Evolutionary conservation across 139 green algal genomes (phyloP), one percentile per base, ranked within the genome.

Genomic region (Coelastrella sp.): DNA sequence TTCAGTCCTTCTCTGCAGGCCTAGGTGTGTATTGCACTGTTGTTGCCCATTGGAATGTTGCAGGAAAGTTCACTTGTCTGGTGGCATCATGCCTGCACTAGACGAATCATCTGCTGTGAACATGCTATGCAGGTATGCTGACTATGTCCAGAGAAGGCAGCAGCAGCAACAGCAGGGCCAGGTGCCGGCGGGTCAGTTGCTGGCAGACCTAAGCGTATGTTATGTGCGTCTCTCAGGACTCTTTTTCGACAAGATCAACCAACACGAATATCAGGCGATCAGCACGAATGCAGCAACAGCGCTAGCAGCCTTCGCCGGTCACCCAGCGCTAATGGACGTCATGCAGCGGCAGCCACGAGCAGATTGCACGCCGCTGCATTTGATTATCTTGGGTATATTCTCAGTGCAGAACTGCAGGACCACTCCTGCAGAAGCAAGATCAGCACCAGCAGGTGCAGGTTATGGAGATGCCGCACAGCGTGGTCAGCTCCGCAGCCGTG

Each of bases 191-290:
- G 32, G 57, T 3, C 64, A 83, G 47, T 73, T 90, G n/a, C n/a
- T 85, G 3, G 60, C 80, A 10, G 93, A 95, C 61, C 5, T 96
- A 19, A 57, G 23, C 5, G 83, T 85, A 4, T 82, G 92, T 5
- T 93, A 92, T 57, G 93, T 96, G 23, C 91, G 94, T 8, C 68
- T 96, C 73, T 80, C 90, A 80, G 96, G 95, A 3, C 86, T 97
- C 56, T 83, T 97, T 73, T 95, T 95, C 61, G 94, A 96, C 65
- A 90, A 91, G 4, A 95, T 96, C 66, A 95, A 96, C 78, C 81
- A 95, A 73, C 92, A 97, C 22, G 71, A 91, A 23, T 94, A 93
- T 20, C 64, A 79, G 0, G 73, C 58, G 5, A 86, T 94, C 13
- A 66, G 91, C 17, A 74, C 73, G 5, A 90, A 71, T 5, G 93